Evolutionary conservation across 257 asterid genomes (phyloP), one percentile per base, ranked within the genome.

Genomic region (Orobanche coerulescens): DNA sequence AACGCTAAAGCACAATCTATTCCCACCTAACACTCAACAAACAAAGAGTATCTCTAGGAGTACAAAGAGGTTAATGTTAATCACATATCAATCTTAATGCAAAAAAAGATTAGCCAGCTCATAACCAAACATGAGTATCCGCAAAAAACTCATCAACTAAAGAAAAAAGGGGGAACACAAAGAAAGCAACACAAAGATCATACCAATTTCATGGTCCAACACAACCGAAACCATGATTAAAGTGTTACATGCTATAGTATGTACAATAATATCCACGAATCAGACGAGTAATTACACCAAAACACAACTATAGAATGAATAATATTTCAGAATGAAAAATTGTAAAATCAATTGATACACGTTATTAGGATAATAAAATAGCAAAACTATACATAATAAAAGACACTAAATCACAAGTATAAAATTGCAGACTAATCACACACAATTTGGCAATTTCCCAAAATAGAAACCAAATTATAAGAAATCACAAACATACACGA

Each of bases 171-270:
- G 2, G 30, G 28, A 19, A 16, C 53, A 6, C 25, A 47, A 18
- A 47, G 26, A 18, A 47, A 46, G 22, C n/a, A 16, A 18, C 19
- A 12, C 20, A 14, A 37, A 8, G 30, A 47, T 40, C 1, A 5
- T 18, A 15, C 33, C 11, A 42, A 48, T 23, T 28, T 56, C 62
- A 34, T 14, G 55, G 51, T 40, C 54, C 39, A 18, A 54, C 56
- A 54, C 56, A 61, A 61, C 56, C 63, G 50, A 42, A 65, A 51
- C 54, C 51, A 28, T 42, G 57, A 66, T 37, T 26, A 19, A 22
- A 43, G 50, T 31, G 44, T 54, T 24, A 60, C 18, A 40, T 12
- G 53, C 46, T 47, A 39, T 20, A 16, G 46, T 4, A 36, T 2
- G 16, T 8, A 44, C 22, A 53, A 53, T 64, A 13, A 43, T 43